Evolutionary conservation across 179 eudicot genomes (phyloP).

Genomic region (Sideroxylon spinosum): DNA sequence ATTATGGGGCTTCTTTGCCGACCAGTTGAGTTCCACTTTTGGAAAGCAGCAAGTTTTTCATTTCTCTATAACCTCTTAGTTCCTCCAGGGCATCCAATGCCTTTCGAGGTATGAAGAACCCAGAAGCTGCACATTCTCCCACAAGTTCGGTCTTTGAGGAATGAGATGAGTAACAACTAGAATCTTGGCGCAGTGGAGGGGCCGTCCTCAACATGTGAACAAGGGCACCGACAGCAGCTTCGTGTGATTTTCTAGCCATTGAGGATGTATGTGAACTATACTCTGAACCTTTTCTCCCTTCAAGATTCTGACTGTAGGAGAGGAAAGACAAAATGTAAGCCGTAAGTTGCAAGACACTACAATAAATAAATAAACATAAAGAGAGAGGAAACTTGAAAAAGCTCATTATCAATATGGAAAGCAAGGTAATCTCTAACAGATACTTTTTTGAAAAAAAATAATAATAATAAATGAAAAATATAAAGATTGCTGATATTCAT

Average conservation of each 20-base stretch:
- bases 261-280: slow-evolving; percentile 38
- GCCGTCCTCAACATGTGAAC: slow-evolving; percentile 81
- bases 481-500: not conserved
- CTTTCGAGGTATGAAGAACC: slow-evolving; percentile 50
- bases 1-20: slow-evolving; percentile 19
- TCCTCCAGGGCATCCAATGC: slow-evolving; percentile 88
- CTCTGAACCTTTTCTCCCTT: slow-evolving; percentile 46
- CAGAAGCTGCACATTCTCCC: slow-evolving; percentile 46
- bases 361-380: not conserved
- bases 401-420: not conserved
- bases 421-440: not conserved
- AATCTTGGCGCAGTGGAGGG: slow-evolving; percentile 79
- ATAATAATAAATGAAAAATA: not conserved
- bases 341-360: not conserved
- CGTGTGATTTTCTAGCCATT: slow-evolving; percentile 65
- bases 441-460: not conserved
- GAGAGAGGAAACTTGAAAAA: not conserved
- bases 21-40: slow-evolving; percentile 42
- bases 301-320: slow-evolving; percentile 44
- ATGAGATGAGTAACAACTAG: slow-evolving; percentile 50
- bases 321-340: not conserved
- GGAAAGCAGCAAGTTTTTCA: slow-evolving; percentile 73
- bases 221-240: slow-evolving; percentile 87
- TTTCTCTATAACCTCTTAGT: slow-evolving; percentile 56
- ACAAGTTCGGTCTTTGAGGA: slow-evolving; percentile 39